These are phyloP conservation scores for Conringia planisiliqua DNA, from an alignment of 345 rosid species.

Conservation along the genomic window DNA sequence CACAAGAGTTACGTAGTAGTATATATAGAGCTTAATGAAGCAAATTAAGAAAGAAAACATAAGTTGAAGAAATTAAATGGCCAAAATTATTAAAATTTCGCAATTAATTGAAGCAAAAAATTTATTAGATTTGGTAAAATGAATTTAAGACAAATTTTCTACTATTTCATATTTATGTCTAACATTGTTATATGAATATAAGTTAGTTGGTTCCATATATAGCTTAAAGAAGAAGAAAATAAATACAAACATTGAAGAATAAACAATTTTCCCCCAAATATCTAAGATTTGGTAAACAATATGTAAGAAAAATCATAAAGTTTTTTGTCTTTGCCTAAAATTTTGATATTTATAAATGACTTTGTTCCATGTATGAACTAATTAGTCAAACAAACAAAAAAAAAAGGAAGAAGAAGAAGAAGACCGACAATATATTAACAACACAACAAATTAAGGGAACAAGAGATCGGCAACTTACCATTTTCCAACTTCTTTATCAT, in stretches of 20 bases:
- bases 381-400: neutral
- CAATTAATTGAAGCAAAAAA: neutral
- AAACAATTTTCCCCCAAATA: neutral
- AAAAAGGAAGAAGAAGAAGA: neutral
- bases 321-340: neutral
- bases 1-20: neutral
- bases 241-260: neutral
- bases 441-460: neutral
- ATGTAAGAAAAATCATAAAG: neutral
- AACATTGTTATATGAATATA: neutral
- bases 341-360: neutral
- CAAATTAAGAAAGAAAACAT: neutral
- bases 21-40: neutral
- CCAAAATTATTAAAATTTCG: neutral
- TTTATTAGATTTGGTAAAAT: neutral
- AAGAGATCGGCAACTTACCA: conserved; percentile 13
- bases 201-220: neutral
- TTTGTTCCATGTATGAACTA: neutral
- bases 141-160: neutral
- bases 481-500: neutral
- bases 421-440: no score
- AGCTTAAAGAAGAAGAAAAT: neutral
- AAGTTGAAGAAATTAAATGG: neutral
- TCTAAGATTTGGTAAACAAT: neutral
- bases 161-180: neutral